Percentiles rank a stretch among this genome's conserved stretches.
These are phyloP conservation scores for Geotrichum australiense DNA, from an alignment of 1,139 yeast species.

Conservation along the genomic window DNA sequence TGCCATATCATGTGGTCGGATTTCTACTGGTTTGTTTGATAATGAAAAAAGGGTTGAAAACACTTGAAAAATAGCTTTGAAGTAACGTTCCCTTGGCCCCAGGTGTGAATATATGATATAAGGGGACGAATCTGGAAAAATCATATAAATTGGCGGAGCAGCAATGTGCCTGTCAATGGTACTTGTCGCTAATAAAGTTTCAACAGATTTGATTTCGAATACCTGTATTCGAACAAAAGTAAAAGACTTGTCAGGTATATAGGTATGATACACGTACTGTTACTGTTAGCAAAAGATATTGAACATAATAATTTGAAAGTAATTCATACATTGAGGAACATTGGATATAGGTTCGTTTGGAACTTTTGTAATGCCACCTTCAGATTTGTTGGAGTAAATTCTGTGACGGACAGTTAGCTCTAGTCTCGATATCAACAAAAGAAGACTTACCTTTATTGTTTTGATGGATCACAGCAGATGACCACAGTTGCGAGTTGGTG, in stretches of 20 bases:
- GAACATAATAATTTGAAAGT: too few species aligned
- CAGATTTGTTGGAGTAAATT: conserved; percentile 35
- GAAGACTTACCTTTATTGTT: conserved; percentile 7
- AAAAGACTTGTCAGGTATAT: conserved; percentile 32
- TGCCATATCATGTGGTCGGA: conserved; percentile 34
- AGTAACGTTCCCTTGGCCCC: conserved; percentile 34
- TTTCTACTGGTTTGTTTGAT: conserved; percentile 32
- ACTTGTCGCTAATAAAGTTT: conserved; percentile 15
- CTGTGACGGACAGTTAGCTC: conserved; percentile 26
- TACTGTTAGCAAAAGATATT: conserved; percentile 44
- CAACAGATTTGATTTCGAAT: conserved; percentile 41
- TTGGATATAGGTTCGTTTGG: conserved; percentile 39
- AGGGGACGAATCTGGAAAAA: conserved; percentile 62
- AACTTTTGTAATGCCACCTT: conserved; percentile 43
- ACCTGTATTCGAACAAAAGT: conserved; percentile 59
- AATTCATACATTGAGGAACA: conserved; percentile 15
- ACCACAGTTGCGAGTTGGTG: conserved; percentile 50
- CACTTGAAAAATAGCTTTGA: conserved; percentile 52
- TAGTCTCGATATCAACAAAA: neutral
- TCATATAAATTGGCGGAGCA: conserved; percentile 47
- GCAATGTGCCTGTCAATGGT: conserved; percentile 45
- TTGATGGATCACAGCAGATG: conserved; percentile 40
- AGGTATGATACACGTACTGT: conserved; percentile 7
- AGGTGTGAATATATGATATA: conserved; percentile 46
- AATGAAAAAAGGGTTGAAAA: conserved; percentile 47